Evolutionary conservation across 2,329 filamentous ascomycete genomes (phyloP), one percentile per base, ranked within the genome.

Genomic region (Aspergillus vadensis): DNA sequence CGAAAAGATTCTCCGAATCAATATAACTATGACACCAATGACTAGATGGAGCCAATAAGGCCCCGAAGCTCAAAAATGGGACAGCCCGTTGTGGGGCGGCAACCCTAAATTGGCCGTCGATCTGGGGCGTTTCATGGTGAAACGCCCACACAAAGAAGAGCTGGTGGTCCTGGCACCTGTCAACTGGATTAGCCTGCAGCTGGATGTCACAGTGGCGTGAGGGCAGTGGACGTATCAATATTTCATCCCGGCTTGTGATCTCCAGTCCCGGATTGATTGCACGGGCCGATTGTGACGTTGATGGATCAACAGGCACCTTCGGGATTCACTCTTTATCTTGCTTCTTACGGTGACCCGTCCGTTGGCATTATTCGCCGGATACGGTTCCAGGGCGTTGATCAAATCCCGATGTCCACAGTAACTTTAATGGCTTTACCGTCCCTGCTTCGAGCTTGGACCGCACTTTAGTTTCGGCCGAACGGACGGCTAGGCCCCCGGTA

Each of bases 141-240:
- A 44, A 44, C 41, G 41, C 41, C 19, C 41, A 10, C 41, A 44
- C 41, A 19, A 44, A 44, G 19, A 14, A 19, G 10, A 48, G 4
- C 23, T 5, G 44, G 44, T 49, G 23, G 44, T 49, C 44, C 44
- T 49, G 44, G 44, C 44, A 49, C 44, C 44, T 49, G 44, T 49
- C 44, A 49, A 49, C 23, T 49, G 10, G 21, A 27, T 7, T 14
- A 21, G 10, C 19, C 19, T 19, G 41, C 17, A 21, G 19, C 1
- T 12, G 1, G 41, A 4, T 44, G 10, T 30, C 27, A 5, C 10
- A 30, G 10, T 12, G 27, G 27, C 27, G 19, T 44, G 19, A 36
- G 4, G 4, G 32, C 12, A 6, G 5, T 44, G 2, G 41, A 44
- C 23, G 41, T 44, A 44, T 44, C 41, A 36, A 36, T 5, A 44